Conservation (phyloP, 805 yeast species). For the Naumovozyma castellii region DNA sequence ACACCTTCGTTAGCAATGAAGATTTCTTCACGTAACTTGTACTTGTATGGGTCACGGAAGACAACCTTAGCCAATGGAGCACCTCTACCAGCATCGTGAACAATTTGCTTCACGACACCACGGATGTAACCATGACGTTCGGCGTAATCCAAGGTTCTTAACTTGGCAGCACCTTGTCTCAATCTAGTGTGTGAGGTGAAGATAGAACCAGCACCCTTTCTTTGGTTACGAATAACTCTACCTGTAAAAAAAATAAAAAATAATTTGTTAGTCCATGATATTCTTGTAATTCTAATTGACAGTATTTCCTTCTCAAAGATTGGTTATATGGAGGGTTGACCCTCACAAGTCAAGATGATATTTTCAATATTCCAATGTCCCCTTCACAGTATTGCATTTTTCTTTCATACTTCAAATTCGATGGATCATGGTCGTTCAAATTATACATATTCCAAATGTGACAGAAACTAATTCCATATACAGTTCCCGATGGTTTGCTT, state of each 20-base stretch:
- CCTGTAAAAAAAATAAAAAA: constrained; percentile 36
- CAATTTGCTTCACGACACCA: constrained; percentile 96
- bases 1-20: constrained; percentile 99
- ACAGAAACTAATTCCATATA: too few species aligned
- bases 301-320: too few species aligned
- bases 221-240: constrained; percentile 99
- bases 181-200: constrained; percentile 99
- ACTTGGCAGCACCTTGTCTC: constrained; percentile 99
- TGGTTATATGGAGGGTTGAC: too few species aligned
- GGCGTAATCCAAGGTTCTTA: constrained; percentile 97
- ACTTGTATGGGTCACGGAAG: constrained; percentile 99
- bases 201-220: constrained; percentile 99
- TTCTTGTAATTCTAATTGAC: too few species aligned
- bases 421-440: too few species aligned
- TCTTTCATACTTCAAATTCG: too few species aligned
- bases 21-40: constrained; percentile 94
- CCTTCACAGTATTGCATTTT: too few species aligned
- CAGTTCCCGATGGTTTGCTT: too few species aligned
- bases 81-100: constrained; percentile 99
- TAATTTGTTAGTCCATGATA: constrained; percentile 1
- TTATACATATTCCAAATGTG: too few species aligned
- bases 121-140: constrained; percentile 99
- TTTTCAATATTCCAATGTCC: too few species aligned
- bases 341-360: too few species aligned
- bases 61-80: constrained; percentile 98